phyloP scores from a whole-genome alignment of 768 basidiomycete species.

The Russula olivacea region DNA sequence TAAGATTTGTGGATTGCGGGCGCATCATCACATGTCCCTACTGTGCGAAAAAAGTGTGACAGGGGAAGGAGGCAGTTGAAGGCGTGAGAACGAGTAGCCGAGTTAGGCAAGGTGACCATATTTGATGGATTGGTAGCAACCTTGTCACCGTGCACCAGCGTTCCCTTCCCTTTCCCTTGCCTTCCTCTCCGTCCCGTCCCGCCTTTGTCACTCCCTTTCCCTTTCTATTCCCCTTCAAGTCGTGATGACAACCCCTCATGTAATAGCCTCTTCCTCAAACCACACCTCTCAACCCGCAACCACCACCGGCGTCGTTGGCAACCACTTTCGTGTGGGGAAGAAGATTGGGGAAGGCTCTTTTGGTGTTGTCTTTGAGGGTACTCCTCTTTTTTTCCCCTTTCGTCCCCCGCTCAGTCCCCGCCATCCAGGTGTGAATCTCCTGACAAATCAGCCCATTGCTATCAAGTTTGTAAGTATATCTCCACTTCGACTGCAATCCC shows the following conservation, averaged over 20 bases:
- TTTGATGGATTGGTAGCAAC: neutral
- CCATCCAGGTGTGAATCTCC: constrained; percentile 72
- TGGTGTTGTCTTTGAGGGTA: constrained; percentile 95
- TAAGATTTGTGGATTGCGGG: neutral
- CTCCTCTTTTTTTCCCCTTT: constrained; percentile 25
- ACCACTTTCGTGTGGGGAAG: constrained; percentile 86
- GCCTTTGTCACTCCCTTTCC: constrained; percentile 21
- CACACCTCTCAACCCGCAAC: constrained; percentile 53
- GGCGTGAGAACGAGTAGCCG: constrained; percentile 1
- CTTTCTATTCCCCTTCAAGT: constrained; percentile 11
- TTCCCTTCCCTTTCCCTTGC: neutral
- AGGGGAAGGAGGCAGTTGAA: neutral
- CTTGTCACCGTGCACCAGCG: neutral
- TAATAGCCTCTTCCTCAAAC: constrained; percentile 70
- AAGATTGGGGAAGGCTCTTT: constrained; percentile 99
- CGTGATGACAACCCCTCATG: constrained; percentile 74
- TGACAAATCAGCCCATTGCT: constrained; percentile 83
- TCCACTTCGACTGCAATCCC: neutral
- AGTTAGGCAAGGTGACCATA: neutral
- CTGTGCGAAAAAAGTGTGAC: neutral
- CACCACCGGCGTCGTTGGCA: constrained; percentile 70
- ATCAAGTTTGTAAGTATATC: constrained; percentile 86
- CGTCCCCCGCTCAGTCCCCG: neutral
- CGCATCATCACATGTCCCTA: neutral
- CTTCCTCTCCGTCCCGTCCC: neutral